Base-by-base conservation (phyloP, 2,329 filamentous ascomycete species). In the Aspergillus felis region DNA sequence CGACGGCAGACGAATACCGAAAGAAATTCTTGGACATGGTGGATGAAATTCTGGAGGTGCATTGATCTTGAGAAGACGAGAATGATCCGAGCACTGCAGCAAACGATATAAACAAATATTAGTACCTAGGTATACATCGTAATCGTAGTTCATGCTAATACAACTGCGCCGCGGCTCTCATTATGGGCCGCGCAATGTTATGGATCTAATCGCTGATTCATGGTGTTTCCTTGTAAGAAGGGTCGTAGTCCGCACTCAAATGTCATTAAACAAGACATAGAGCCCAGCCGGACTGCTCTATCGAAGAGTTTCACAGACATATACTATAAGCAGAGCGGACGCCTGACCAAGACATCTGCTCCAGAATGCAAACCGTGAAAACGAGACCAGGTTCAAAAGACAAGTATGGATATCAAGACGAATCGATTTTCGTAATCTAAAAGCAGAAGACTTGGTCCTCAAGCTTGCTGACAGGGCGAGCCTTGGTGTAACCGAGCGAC, bases 361-460 rank as follows among this genome's bases (percentile, higher is more conserved):
- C 24, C 10, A 14, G 24, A 47, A 14, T 4, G 22, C 44, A 47
- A 24, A 25, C 12, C 24, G 24, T 7, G 10, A 7, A 24, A 47
- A 3, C 0, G 6, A 14, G 3, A 12, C 8, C 12, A 25, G 22
- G 10, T 10, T 47, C 44, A 12, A 12, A 22, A 12, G 22, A 38
- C 14, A n/a, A 38, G 14, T 17, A 38, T 24, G 24, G 10, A 47
- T 24, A 47, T 24, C 22, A 20, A 12, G 7, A 24, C 6, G 24
- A 22, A 17, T 27, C 14, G 14, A 3, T 47, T 25, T 47, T 47
- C 22, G 44, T 17, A 20, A 46, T 55, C 78, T 89, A 92, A 79
- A 99, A 99, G 72, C 91, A 92, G 81, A 99, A 99, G 66, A 99
- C 91, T 78, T 97, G 94, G 76, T 99, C 94, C 74, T 93, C 90